Evolutionary conservation across 1,284 basidiomycete genomes (phyloP).

Genomic region (Moesziomyces globuligerus): DNA sequence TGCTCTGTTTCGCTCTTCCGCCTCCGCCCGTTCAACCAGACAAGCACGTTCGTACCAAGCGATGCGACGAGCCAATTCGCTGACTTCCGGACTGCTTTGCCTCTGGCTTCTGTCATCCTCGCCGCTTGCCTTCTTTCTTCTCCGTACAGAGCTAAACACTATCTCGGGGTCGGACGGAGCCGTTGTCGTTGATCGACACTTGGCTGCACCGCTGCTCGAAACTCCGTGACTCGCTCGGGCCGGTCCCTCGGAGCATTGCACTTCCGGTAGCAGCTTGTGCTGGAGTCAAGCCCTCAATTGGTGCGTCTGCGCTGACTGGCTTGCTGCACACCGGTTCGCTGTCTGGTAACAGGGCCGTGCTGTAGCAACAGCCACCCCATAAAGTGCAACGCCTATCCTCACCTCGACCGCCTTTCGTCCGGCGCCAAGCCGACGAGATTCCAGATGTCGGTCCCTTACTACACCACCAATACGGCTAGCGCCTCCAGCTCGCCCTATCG

Average conservation of each 20-base stretch:
- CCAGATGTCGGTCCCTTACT: slow-evolving; percentile 34
- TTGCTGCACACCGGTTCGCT: slow-evolving; percentile 6
- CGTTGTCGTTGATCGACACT: neutral
- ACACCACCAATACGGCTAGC: slow-evolving; percentile 22
- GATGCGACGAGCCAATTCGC: neutral
- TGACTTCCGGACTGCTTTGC: neutral
- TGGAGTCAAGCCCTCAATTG: neutral
- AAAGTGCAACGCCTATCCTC: slow-evolving; percentile 12
- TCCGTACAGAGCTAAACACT: neutral
- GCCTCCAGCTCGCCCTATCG: slow-evolving; percentile 31
- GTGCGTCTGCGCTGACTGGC: slow-evolving; percentile 4
- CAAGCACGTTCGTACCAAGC: neutral
- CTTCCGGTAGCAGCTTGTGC: slow-evolving; percentile 11
- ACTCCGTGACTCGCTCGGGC: slow-evolving; percentile 4
- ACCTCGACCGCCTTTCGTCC: neutral
- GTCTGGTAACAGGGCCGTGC: slow-evolving; percentile 22
- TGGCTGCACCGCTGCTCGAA: neutral
- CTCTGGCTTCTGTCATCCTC: neutral
- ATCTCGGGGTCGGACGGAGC: neutral
- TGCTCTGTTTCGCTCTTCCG: neutral
- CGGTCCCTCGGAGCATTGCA: slow-evolving; percentile 10
- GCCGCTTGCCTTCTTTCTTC: neutral
- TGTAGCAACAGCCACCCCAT: slow-evolving; percentile 7
- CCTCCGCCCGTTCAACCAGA: too few relatives aligned
- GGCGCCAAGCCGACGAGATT: neutral